Evolutionary conservation across 1,139 yeast genomes (phyloP), one percentile per base, ranked within the genome.

Genomic region (Nakaseomyces uthaithaninus): DNA sequence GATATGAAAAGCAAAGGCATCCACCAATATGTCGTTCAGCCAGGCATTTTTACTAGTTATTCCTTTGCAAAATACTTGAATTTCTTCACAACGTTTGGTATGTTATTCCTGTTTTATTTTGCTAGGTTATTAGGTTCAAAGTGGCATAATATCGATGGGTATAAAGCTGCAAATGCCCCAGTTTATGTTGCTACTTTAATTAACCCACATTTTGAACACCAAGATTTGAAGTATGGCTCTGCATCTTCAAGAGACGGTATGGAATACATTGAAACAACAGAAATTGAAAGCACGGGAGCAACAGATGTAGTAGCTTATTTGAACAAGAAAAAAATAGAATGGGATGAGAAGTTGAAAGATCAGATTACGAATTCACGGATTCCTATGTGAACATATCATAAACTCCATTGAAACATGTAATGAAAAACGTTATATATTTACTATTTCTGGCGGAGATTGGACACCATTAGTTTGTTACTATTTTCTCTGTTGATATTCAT

Each of bases 11-110:
- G 70, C 11, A 53, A 69, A 42, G 80, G 77, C 1, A 74, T 91
- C 38, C 67, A 67, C 34, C 89, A 83, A 54, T 85, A 82, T 62
- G 66, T 91, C 35, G 78, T 84, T 7, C 96, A 91, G 48, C 99
- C 99, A 0, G 99, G 99, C 12, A 85, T 93, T 26, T 87, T 93
- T 62, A 80, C 82, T 22, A 82, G 94, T 44, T 80, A 80, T 47
- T 81, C 94, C 2, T 85, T 84, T 53, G 78, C 75, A 56, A 75
- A 83, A 45, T 82, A 74, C 49, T 71, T 93, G 59, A 86, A 86
- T 57, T 62, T 81, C 7, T 68, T 87, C 59, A 79, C 94, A 1
- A 84, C 77, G 57, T 77, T 82, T 48, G 94, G 94, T 8, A 91
- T 91, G 97, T 58, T 87, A 47, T 48, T 77, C 37, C 66, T 87